These are phyloP conservation scores for Clavariopsis aquatica DNA, from an alignment of 495 filamentous ascomycete species.

Conservation along the genomic window DNA sequence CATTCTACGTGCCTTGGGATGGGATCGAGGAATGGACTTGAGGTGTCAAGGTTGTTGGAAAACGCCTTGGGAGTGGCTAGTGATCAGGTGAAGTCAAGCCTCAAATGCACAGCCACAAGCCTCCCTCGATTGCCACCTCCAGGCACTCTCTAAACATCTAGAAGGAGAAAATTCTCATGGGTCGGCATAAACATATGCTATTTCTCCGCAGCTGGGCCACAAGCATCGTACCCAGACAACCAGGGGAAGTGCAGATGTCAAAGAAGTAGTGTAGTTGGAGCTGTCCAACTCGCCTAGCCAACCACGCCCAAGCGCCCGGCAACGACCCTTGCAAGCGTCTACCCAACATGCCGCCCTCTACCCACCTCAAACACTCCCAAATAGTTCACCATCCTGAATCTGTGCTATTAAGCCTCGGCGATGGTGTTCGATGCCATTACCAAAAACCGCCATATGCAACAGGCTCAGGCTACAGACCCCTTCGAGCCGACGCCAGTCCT, in stretches of 20 bases:
- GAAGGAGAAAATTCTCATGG: too few relatives aligned
- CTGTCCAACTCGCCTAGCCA: too few relatives aligned
- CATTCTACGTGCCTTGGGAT: background rate
- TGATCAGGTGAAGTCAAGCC: background rate
- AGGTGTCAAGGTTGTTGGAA: background rate
- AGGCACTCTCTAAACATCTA: too few relatives aligned
- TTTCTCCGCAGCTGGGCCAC: background rate
- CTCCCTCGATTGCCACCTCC: background rate
- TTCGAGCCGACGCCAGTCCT: conserved; percentile 57
- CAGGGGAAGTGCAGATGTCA: background rate
- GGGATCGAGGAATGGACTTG: background rate
- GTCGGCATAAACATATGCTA: background rate
- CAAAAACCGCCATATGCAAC: conserved; percentile 8
- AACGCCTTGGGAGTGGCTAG: background rate
- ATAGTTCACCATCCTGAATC: background rate
- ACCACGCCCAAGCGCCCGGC: too few relatives aligned
- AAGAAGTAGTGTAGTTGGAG: too few relatives aligned
- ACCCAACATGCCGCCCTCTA: background rate
- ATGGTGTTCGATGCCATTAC: conserved; percentile 31
- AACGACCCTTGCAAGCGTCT: background rate
- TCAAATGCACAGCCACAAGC: background rate
- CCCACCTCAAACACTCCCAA: background rate
- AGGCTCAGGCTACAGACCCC: conserved; percentile 12
- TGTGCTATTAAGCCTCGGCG: background rate
- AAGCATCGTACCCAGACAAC: too few relatives aligned